These are phyloP conservation scores for Trametes cinnabarina DNA, from an alignment of 768 basidiomycete species.

Conservation along the genomic window DNA sequence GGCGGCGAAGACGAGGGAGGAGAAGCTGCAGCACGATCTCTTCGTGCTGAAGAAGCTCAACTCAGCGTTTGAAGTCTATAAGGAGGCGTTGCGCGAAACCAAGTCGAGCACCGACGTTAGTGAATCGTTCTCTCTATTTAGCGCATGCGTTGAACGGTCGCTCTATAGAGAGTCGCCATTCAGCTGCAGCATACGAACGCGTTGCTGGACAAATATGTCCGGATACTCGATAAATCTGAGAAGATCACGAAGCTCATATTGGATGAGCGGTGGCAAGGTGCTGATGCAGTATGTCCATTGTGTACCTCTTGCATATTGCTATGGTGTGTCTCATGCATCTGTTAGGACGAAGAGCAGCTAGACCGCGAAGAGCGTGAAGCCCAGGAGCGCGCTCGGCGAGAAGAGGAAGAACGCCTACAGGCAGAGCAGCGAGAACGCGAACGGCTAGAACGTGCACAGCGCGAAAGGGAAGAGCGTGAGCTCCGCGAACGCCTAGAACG, in stretches of 20 bases:
- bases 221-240: slow-evolving; percentile 68
- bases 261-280: slow-evolving; percentile 75
- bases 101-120: slow-evolving; percentile 71
- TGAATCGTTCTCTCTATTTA: no score
- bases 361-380: slow-evolving; percentile 42
- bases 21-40: slow-evolving; percentile 71
- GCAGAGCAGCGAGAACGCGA: slow-evolving; percentile 43
- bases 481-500: slow-evolving; percentile 43
- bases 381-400: slow-evolving; percentile 38
- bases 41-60: slow-evolving; percentile 74
- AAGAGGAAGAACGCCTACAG: slow-evolving; percentile 34
- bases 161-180: slow-evolving; percentile 50
- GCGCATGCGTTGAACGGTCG: neutral
- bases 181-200: slow-evolving; percentile 73
- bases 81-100: slow-evolving; percentile 62
- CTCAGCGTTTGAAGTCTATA: slow-evolving; percentile 62
- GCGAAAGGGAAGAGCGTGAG: slow-evolving; percentile 42
- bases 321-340: neutral
- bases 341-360: slow-evolving; percentile 59
- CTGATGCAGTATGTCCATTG: slow-evolving; percentile 54
- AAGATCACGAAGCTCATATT: slow-evolving; percentile 65
- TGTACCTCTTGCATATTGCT: neutral
- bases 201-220: slow-evolving; percentile 72
- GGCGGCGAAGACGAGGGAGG: slow-evolving; percentile 50
- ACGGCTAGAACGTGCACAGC: slow-evolving; percentile 49